Conservation (phyloP, 2,329 filamentous ascomycete species). For the Arthroderma sp. region DNA sequence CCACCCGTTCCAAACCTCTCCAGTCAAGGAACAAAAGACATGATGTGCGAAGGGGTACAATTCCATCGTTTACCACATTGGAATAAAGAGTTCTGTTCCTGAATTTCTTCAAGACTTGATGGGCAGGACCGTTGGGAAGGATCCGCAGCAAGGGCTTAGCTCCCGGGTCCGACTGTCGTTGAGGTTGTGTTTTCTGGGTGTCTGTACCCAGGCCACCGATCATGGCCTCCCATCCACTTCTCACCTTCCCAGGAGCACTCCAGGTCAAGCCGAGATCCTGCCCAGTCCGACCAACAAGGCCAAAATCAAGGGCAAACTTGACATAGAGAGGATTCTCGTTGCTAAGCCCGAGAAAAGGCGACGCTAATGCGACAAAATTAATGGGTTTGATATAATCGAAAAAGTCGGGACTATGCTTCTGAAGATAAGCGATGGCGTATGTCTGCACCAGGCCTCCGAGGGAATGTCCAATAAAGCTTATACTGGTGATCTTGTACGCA, state of each 20-base stretch:
- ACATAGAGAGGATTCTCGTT: constrained; percentile 97
- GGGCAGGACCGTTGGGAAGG: constrained; percentile 79
- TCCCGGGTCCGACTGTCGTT: constrained; percentile 53
- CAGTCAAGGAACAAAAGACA: constrained; percentile 95
- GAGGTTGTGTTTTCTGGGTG: constrained; percentile 41
- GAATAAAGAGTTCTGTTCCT: constrained; percentile 86
- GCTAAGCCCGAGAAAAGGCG: constrained; percentile 79
- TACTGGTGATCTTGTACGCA: constrained; percentile 77
- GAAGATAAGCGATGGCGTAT: constrained; percentile 90
- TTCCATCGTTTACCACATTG: constrained; percentile 95
- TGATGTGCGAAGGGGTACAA: constrained; percentile 86
- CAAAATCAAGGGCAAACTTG: constrained; percentile 92
- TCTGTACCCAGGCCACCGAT: constrained; percentile 66
- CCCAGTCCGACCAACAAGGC: constrained; percentile 86
- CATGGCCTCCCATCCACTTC: constrained; percentile 78
- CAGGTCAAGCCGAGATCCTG: constrained; percentile 91
- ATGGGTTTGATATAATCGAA: constrained; percentile 75
- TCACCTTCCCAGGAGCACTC: constrained; percentile 73
- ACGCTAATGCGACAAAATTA: constrained; percentile 80
- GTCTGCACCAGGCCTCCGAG: constrained; percentile 82
- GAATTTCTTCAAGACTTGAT: constrained; percentile 75
- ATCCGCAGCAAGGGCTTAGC: constrained; percentile 83
- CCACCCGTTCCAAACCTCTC: constrained; percentile 83
- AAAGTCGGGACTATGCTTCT: constrained; percentile 86
- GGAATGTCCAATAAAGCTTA: constrained; percentile 88